Conservation (phyloP, 495 filamentous ascomycete genomes). For the Letharia lupina region DNA sequence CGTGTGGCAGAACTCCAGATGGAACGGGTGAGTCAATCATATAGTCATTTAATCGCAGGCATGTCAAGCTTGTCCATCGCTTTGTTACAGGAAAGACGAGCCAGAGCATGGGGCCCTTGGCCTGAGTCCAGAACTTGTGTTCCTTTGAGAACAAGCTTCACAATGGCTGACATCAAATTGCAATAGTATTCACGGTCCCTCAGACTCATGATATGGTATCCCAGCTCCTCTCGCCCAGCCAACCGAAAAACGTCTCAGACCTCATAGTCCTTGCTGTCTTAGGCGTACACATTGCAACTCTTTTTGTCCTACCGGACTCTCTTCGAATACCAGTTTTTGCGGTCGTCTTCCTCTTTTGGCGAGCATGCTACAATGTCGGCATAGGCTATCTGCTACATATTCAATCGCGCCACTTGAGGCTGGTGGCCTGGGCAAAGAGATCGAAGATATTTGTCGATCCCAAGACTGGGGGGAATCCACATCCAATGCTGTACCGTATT, state of each 20-base stretch:
- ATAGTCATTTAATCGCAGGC: neutral
- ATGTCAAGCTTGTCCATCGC: neutral
- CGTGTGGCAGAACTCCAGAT: constrained; percentile 85
- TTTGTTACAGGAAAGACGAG: neutral
- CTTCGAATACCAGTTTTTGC: constrained; percentile 69
- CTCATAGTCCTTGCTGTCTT: constrained; percentile 72
- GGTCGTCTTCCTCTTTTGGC: constrained; percentile 81
- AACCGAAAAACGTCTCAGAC: constrained; percentile 92
- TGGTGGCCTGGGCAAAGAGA: constrained; percentile 83
- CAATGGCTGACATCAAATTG: constrained; percentile 11
- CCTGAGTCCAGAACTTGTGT: neutral
- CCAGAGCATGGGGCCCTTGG: too few relatives aligned
- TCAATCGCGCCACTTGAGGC: constrained; percentile 78
- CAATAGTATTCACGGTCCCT: constrained; percentile 84
- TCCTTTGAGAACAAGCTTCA: neutral
- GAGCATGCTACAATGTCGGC: constrained; percentile 82
- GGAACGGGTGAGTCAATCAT: constrained; percentile 61
- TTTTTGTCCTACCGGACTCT: constrained; percentile 60
- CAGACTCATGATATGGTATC: constrained; percentile 99
- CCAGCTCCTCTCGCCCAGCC: constrained; percentile 85
- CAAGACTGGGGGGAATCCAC: constrained; percentile 65
- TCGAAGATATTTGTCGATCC: constrained; percentile 81
- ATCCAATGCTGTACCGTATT: constrained; percentile 69
- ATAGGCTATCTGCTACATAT: constrained; percentile 83
- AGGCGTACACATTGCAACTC: constrained; percentile 58